These are phyloP conservation scores for Triticum dicoccoides DNA, from an alignment of 176 grass and related monocot genomes.

Conservation along the genomic window DNA sequence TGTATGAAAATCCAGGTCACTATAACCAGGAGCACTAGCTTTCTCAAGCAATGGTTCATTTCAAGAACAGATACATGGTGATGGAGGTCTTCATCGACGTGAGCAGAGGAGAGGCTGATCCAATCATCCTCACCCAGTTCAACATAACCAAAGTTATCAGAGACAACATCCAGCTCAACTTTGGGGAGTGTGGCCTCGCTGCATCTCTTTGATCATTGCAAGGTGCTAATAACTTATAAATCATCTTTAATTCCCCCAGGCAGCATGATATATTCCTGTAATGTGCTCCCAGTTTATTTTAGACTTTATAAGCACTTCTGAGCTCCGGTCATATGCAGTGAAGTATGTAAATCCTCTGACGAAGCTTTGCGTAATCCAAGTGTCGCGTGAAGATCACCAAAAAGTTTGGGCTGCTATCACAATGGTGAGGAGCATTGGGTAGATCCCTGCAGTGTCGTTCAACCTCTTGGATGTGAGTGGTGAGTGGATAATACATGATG, in stretches of 20 bases:
- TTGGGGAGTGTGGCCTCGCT: conserved; percentile 79
- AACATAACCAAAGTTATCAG: conserved; percentile 68
- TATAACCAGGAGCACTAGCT: background rate
- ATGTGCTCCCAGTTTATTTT: background rate
- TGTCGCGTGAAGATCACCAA: conserved; percentile 55
- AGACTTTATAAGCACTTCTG: background rate
- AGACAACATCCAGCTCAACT: conserved; percentile 75
- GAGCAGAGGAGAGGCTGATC: conserved; percentile 22
- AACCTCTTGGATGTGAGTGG: conserved; percentile 71
- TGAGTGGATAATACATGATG: conserved; percentile 19
- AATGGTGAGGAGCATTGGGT: conserved; percentile 58
- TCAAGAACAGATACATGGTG: conserved; percentile 84
- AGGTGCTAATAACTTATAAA: conserved; percentile 36
- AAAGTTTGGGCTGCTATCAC: conserved; percentile 69
- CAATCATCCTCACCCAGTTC: conserved; percentile 55
- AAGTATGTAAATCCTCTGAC: conserved; percentile 73
- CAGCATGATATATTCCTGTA: background rate
- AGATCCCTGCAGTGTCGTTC: conserved; percentile 42
- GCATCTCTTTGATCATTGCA: conserved; percentile 64
- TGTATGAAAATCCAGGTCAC: background rate
- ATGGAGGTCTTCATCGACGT: conserved; percentile 71
- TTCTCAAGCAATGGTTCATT: conserved; percentile 56
- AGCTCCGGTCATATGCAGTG: conserved; percentile 31
- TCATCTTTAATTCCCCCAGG: background rate
- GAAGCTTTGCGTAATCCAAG: conserved; percentile 61